Base-by-base conservation (phyloP, 1,284 basidiomycete species). In the Tilletia caries region DNA sequence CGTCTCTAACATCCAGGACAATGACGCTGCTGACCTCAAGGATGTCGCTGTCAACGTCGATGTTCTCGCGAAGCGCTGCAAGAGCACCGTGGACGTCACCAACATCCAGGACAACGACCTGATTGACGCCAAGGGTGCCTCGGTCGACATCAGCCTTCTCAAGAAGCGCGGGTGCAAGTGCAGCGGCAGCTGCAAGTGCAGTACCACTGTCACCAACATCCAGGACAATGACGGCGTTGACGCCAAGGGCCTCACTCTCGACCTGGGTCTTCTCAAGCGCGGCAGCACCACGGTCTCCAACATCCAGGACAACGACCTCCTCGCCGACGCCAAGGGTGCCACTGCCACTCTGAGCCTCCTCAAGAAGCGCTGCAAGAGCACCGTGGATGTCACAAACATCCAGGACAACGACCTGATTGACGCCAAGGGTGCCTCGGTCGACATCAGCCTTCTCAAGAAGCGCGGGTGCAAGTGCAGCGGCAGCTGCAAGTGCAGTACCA, bases 201-300 rank as follows among this genome's bases (percentile, higher is more conserved):
- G 25, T 18, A 50, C 46, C 46, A 50, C 46, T 23, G 25, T 50
- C 18, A 50, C 46, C 46, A 50, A 50, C 18, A 23, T 50, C 46
- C 46, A 50, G 46, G 46, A 50, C 46, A 50, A 50, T 18, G 52
- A 58, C 52, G 23, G n/a, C 23, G 27, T 58, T 18, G 52, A 58
- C 25, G n/a, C 27, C 52, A 58, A 58, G 52, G 25, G 25, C 27
- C 3, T 18, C 52, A 25, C 23, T 29, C 52, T 58, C 52, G 29
- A 58, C 52, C 12, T 58, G 12, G n/a, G n/a, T n/a, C n/a, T n/a
- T n/a, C n/a, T n/a, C n/a, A n/a, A n/a, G n/a, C n/a, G n/a, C n/a
- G n/a, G n/a, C n/a, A n/a, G n/a, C n/a, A n/a, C n/a, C n/a, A n/a
- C n/a, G n/a, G n/a, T n/a, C n/a, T n/a, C n/a, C n/a, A n/a, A n/a